phyloP scores from a whole-genome alignment of 768 basidiomycete genomes.

The Boletus subparvulus region DNA sequence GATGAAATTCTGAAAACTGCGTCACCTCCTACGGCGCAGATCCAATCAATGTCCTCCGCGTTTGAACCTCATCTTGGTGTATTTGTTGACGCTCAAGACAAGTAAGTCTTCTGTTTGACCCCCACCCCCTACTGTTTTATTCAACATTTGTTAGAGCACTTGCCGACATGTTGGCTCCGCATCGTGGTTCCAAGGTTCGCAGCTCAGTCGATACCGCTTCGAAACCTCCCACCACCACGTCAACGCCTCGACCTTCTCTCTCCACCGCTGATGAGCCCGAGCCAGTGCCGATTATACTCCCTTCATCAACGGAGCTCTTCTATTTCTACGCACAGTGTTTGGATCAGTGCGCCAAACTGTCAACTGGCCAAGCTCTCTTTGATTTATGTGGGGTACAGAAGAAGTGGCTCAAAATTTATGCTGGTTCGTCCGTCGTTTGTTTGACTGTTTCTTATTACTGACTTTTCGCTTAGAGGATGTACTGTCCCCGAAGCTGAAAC shows the following conservation, averaged over 20 bases:
- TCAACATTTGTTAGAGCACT: constrained; percentile 57
- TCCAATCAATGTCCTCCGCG: constrained; percentile 76
- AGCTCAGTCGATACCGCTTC: constrained; percentile 61
- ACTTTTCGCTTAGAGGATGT: constrained; percentile 72
- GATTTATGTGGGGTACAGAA: constrained; percentile 81
- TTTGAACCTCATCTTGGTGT: constrained; percentile 92
- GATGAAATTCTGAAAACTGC: constrained; percentile 60
- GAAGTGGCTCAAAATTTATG: constrained; percentile 94
- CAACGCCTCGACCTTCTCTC: constrained; percentile 38
- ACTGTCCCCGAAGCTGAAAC: constrained; percentile 68
- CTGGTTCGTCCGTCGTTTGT: constrained; percentile 50
- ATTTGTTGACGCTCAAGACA: constrained; percentile 96
- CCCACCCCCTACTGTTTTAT: not conserved
- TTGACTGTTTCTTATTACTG: not conserved
- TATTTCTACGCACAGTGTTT: constrained; percentile 95
- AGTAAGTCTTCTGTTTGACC: constrained; percentile 49
- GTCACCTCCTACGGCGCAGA: constrained; percentile 49
- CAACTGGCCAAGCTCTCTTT: constrained; percentile 78
- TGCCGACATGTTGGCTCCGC: constrained; percentile 84
- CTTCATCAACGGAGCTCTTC: constrained; percentile 94
- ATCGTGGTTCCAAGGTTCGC: constrained; percentile 63
- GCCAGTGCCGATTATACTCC: constrained; percentile 67
- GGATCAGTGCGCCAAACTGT: constrained; percentile 91
- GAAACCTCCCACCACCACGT: constrained; percentile 24
- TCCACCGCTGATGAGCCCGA: constrained; percentile 44